These are phyloP conservation scores for Candolleomyces aberdarensis DNA, from an alignment of 768 basidiomycete genomes.

Conservation along the genomic window DNA sequence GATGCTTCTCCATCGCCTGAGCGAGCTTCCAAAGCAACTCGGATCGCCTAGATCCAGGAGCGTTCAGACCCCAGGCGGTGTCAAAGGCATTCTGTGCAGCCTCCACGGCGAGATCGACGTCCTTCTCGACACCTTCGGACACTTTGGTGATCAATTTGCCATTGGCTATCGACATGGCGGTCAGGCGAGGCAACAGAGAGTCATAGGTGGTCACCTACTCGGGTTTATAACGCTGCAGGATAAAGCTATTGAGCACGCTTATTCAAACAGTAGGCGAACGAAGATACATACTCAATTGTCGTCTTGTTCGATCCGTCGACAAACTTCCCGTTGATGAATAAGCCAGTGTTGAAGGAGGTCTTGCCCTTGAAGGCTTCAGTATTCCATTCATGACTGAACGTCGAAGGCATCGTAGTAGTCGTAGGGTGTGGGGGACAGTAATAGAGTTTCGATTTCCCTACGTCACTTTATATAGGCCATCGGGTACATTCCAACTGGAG, in stretches of 20 bases:
- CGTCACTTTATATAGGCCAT: no score
- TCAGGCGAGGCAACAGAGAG: not conserved
- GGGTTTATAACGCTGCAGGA: slow-evolving; percentile 53
- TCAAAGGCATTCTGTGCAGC: slow-evolving; percentile 34
- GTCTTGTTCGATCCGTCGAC: slow-evolving; percentile 48
- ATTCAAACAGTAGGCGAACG: not conserved
- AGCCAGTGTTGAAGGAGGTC: slow-evolving; percentile 57
- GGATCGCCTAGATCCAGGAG: slow-evolving; percentile 11
- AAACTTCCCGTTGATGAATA: slow-evolving; percentile 74
- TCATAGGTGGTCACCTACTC: slow-evolving; percentile 22
- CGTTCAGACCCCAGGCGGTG: slow-evolving; percentile 46
- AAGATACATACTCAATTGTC: slow-evolving; percentile 57
- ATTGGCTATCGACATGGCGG: slow-evolving; percentile 39
- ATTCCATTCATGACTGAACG: slow-evolving; percentile 49
- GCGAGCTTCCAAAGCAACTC: slow-evolving; percentile 53
- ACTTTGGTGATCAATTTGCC: slow-evolving; percentile 60
- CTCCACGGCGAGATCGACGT: slow-evolving; percentile 72
- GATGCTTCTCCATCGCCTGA: slow-evolving; percentile 51
- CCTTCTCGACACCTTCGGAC: slow-evolving; percentile 58
- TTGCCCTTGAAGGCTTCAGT: slow-evolving; percentile 55
- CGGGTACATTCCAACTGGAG: no score
- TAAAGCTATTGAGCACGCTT: slow-evolving; percentile 9
- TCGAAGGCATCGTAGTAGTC: slow-evolving; percentile 24
- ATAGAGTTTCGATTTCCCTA: not conserved
- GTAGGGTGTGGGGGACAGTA: not conserved